Conservation (phyloP, 2,329 filamentous ascomycete species). For the Periconia macrospinosa region DNA sequence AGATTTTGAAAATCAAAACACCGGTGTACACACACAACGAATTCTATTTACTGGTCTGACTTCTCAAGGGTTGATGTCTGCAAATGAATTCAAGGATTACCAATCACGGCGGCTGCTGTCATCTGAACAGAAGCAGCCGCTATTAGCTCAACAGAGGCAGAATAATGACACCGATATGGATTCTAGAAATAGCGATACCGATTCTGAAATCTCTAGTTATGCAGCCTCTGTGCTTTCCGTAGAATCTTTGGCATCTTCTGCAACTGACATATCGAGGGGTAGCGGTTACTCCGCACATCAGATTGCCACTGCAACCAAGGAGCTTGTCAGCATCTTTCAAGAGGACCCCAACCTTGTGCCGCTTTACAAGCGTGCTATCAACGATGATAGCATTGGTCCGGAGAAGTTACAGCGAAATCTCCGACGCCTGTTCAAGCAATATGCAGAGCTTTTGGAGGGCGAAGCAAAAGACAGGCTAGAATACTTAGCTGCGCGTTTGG, state of each 20-base stretch:
- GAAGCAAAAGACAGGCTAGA: constrained; percentile 10
- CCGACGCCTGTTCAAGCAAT: constrained; percentile 8
- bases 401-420: constrained; percentile 9
- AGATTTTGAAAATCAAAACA: no score
- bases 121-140: neutral
- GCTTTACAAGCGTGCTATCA: constrained; percentile 7
- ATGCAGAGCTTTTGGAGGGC: constrained; percentile 4
- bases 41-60: no score
- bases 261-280: constrained; percentile 9
- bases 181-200: neutral
- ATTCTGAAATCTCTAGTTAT: constrained; percentile 8
- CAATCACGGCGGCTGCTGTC: neutral
- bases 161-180: neutral
- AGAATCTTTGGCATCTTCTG: constrained; percentile 9
- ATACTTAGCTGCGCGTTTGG: constrained; percentile 7
- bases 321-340: constrained; percentile 7
- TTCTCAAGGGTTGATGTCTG: no score
- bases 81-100: no score
- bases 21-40: no score
- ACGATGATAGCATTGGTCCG: constrained; percentile 7
- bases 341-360: constrained; percentile 2
- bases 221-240: constrained; percentile 9
- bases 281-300: constrained; percentile 9
- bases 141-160: neutral
- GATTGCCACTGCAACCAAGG: constrained; percentile 10